Evolutionary conservation across 768 basidiomycete species (phyloP).

Genomic region (Tylopilus intermedius): DNA sequence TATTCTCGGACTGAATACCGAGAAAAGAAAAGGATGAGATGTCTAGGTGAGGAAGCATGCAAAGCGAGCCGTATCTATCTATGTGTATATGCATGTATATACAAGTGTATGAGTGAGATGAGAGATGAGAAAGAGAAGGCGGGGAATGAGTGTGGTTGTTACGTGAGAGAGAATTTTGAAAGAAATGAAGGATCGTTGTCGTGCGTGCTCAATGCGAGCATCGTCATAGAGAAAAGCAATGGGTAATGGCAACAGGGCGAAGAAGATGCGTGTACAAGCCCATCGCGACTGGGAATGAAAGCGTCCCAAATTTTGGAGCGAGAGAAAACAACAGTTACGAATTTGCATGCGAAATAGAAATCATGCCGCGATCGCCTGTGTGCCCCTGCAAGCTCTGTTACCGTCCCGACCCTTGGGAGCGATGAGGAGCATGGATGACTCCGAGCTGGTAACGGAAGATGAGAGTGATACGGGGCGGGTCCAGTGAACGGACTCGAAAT

Average conservation of each 20-base stretch:
- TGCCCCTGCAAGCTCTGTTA: constrained; percentile 14
- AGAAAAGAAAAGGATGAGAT: constrained; percentile 11
- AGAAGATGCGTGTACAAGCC: constrained; percentile 14
- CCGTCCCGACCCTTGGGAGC: constrained; percentile 19
- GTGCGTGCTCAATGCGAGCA: constrained; percentile 19
- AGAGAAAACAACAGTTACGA: neutral
- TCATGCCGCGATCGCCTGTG: constrained; percentile 14
- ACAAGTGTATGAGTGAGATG: constrained; percentile 29
- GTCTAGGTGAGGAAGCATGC: constrained; percentile 30
- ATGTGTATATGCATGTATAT: constrained; percentile 37
- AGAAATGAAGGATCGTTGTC: constrained; percentile 20
- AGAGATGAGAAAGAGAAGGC: constrained; percentile 7
- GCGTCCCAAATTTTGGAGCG: constrained; percentile 17
- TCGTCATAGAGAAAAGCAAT: constrained; percentile 7
- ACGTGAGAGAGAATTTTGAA: constrained; percentile 7
- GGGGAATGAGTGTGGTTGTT: constrained; percentile 26
- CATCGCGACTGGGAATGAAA: constrained; percentile 16
- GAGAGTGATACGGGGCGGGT: constrained; percentile 17
- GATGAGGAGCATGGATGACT: constrained; percentile 30
- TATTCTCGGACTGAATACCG: constrained; percentile 20
- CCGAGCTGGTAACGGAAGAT: constrained; percentile 22
- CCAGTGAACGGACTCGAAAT: constrained; percentile 10
- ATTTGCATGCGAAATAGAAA: neutral
- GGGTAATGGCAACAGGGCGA: neutral
- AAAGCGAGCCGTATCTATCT: constrained; percentile 26